Evolutionary conservation across 768 basidiomycete genomes (phyloP), one percentile per base, ranked within the genome.

Genomic region (Lactarius vividus): DNA sequence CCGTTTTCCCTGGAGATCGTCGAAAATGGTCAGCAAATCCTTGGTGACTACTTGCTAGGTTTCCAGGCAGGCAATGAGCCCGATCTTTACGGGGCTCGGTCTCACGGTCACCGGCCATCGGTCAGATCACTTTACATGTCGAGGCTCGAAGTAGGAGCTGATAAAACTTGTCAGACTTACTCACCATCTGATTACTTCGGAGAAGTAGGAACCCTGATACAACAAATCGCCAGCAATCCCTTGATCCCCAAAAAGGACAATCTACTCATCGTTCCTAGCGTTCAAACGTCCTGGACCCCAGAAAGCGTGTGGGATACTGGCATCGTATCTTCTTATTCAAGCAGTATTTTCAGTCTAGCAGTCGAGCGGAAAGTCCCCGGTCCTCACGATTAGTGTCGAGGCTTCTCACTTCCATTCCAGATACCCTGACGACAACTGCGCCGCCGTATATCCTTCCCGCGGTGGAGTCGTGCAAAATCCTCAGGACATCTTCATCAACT

Each of bases 61-160:
- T 74, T 89, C 10, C 87, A 90, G 73, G 83, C 85, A 4, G 89
- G 87, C 3, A 91, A 94, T 72, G 91, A 92, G 74, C 91, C 91
- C 16, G 91, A 94, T 78, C 82, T 92, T 69, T 93, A 88, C 70
- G 75, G 79, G 10, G 63, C 29, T 54, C 37, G 15, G 37, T 39
- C 37, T 39, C 70, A 69, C 42, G n/a, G 13, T 2, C 69, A 55
- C 35, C 57, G 69, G 20, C 61, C 70, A 11, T n/a, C 42, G n/a
- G 72, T 61, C 35, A 64, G 73, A 8, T 2, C 3, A n/a, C 31
- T 44, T 4, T 39, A 6, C 42, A 11, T 63, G n/a, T 11, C 42
- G 2, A 28, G 56, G 4, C 28, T 39, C 4, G 20, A 31, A 37
- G 44, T 58, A 57, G 29, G 26, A 29, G 26, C 57, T 57, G 57